A percentile compares a stretch with the other conserved stretches of the same genome.
Conservation (phyloP, 2,329 filamentous ascomycete genomes). For the Ceratocystis papillata region DNA sequence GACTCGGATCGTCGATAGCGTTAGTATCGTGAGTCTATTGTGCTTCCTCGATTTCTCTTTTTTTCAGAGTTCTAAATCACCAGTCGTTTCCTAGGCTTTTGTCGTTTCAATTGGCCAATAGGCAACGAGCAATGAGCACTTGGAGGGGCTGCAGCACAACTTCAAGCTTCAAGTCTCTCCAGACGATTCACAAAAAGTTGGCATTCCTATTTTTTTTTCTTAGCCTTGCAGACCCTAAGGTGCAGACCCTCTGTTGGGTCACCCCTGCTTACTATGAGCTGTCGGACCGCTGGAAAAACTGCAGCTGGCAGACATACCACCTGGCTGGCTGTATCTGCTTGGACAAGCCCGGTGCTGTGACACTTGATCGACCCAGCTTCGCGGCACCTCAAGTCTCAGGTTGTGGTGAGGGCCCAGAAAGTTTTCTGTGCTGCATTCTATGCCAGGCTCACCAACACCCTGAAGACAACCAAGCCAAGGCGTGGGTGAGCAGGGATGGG, state of each 20-base stretch:
- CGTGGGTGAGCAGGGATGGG: neutral
- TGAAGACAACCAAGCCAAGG: neutral
- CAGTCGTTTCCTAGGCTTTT: neutral
- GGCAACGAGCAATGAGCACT: neutral
- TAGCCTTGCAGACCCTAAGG: neutral
- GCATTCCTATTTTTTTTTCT: neutral
- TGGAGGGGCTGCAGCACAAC: neutral
- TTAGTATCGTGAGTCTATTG: conserved; percentile 4
- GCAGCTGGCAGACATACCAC: neutral
- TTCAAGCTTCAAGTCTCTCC: conserved; percentile 15
- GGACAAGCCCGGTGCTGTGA: neutral
- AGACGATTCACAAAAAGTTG: neutral
- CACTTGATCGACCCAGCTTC: neutral
- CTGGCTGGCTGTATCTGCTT: neutral
- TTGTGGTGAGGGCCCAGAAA: neutral
- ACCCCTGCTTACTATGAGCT: too few species aligned
- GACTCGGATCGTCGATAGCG: neutral
- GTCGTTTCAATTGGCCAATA: conserved; percentile 1
- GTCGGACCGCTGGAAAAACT: too few species aligned
- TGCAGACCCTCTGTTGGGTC: too few species aligned
- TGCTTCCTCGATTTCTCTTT: neutral
- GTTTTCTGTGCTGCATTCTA: neutral
- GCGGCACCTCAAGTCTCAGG: neutral
- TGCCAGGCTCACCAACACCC: neutral
- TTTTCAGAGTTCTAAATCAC: conserved; percentile 1